Base-by-base conservation (phyloP, 140 eudicot species). In the Cichorium intybus region DNA sequence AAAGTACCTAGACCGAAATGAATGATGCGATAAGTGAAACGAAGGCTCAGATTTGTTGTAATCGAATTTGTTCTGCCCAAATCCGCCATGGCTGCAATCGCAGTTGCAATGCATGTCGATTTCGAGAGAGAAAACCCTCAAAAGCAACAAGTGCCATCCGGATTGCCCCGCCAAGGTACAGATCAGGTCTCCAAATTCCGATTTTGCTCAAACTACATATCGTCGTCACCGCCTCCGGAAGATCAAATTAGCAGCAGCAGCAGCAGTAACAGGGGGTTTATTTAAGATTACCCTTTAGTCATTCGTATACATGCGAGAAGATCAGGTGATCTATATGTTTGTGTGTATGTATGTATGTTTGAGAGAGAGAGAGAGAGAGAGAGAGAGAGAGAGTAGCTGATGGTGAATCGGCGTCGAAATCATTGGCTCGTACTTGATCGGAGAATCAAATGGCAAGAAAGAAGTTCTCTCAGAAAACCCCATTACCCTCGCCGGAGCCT, bases 111-210 rank as follows among this genome's bases (percentile, higher is more conserved):
- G 24, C 17, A 55, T 41, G 62, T 68, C 56, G n/a, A 59, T 17
- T 10, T 22, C 18, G 50, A 20, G 51, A 60, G 11, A 18, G 24
- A 35, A 21, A 7, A 9, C 8, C 22, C 23, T 14, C 37, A 14
- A 9, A 10, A 12, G 10, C 20, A 51, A 3, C 24, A 56, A 51
- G 10, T 17, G 45, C 81, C 69, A 18, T 63, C 70, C 21, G 54
- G 61, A 70, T 64, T 64, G 87, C 87, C 80, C 65, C 33, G 71
- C 80, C 86, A 81, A 76, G 72, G 27, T 66, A 66, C 66, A 59
- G 61, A 50, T 60, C 56, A 58, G 66, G 10, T 72, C 67, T 20
- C 60, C 31, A 47, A 51, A 18, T 56, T 53, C 34, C 39, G 53
- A 75, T 26, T n/a, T 60, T 49, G 75, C 75, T 60, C 75, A 41